phyloP scores from a whole-genome alignment of 495 filamentous ascomycete genomes.

The Cryomyces minteri region DNA sequence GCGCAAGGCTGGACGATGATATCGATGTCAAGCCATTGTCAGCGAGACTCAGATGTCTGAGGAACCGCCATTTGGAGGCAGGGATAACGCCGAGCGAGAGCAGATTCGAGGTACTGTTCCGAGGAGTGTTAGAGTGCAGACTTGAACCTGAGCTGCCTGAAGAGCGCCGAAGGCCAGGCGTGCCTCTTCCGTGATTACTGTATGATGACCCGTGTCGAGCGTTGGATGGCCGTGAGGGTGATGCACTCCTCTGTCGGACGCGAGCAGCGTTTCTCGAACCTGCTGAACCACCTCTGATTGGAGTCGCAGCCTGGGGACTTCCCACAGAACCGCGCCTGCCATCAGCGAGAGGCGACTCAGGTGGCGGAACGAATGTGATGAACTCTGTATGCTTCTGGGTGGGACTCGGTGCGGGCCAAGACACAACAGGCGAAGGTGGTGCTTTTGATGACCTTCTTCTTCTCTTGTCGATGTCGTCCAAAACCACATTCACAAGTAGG shows the following conservation, averaged over 20 bases:
- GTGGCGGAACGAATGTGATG: constrained; percentile 38
- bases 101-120: constrained; percentile 57
- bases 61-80: constrained; percentile 79
- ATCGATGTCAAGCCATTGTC: constrained; percentile 80
- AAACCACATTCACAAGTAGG: constrained; percentile 73
- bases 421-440: constrained; percentile 54
- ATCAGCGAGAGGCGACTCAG: constrained; percentile 43
- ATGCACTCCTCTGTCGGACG: constrained; percentile 49
- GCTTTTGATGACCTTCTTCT: constrained; percentile 72
- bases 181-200: constrained; percentile 32
- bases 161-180: constrained; percentile 60
- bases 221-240: constrained; percentile 55
- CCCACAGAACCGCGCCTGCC: constrained; percentile 18
- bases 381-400: constrained; percentile 35
- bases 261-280: constrained; percentile 25
- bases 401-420: constrained; percentile 44
- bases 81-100: constrained; percentile 46
- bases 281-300: constrained; percentile 30
- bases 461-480: constrained; percentile 89
- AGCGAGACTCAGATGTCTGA: constrained; percentile 76
- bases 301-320: constrained; percentile 25
- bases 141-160: constrained; percentile 90
- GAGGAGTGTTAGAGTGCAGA: constrained; percentile 47
- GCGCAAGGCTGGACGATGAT: constrained; percentile 49
- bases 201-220: constrained; percentile 48